Evolutionary conservation across 306 rosid genomes (phyloP), one percentile per base, ranked within the genome.

Genomic region (Sicyos baderoa): DNA sequence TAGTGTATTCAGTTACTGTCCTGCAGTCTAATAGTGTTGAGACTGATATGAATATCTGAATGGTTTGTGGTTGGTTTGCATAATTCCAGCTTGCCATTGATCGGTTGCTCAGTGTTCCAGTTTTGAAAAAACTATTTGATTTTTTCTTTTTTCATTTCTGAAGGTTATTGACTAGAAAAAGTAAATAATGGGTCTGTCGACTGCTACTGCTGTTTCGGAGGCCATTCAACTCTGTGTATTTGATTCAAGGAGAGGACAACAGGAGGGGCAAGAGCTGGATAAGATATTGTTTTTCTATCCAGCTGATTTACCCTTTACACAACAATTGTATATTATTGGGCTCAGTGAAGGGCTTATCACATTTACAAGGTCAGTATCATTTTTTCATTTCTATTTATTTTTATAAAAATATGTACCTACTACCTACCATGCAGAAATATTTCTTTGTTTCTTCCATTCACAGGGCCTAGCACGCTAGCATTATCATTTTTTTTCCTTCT

Each of bases 291-390:
- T 90, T 78, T 90, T 94, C 88, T 90, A 82, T 79, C 97, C 97
- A 40, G 78, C 96, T 0, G 91, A 80, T 76, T 78, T 86, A 52
- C 88, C 99, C 67, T 86, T 94, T 78, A 86, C 99, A 7, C 79
- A 85, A 64, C 97, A 90, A 65, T 92, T 88, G 48, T 90, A 93
- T 54, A 86, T 94, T 14, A 85, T 94, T 54, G 99, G 99, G 53
- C 97, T 94, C 75, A 94, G 97, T 48, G 99, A 94, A 84, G 99
- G 95, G 17, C 96, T 94, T 72, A 85, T 94, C 80, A 94, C 97
- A 25, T 94, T 94, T 75, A 88, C 99, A 6, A 89, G 98, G 98
- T 87, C 71, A 15, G 59, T 74, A 18, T n/a, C 19, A 18, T 40
- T 17, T 68, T 57, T 12, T 4, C 5, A 22, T 54, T 10, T 58